These are phyloP conservation scores for Alopecurus myosuroides DNA, from an alignment of 176 grass and related monocot genomes.

Conservation along the genomic window DNA sequence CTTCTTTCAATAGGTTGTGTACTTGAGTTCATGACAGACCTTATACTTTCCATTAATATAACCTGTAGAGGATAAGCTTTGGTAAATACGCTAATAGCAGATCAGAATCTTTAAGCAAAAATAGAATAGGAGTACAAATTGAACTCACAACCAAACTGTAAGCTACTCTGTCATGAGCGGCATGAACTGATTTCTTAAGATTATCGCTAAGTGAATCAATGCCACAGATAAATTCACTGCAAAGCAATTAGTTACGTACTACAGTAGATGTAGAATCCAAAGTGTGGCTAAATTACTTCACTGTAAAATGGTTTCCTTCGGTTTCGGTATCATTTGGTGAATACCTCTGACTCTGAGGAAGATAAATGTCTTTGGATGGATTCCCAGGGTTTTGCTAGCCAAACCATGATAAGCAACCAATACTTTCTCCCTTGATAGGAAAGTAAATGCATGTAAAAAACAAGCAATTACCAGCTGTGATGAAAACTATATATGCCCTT, in stretches of 20 bases:
- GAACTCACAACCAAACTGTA: no score
- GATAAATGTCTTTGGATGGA: no score
- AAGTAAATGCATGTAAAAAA: neutral
- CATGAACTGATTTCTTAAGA: no score
- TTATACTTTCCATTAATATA: slow-evolving; percentile 35
- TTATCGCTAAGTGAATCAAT: no score
- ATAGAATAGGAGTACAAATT: neutral
- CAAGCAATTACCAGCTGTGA: neutral
- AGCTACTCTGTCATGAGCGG: no score
- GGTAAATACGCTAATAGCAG: slow-evolving; percentile 1
- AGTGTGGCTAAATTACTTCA: slow-evolving; percentile 32
- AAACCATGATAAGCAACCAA: no score
- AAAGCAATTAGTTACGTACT: slow-evolving; percentile 1
- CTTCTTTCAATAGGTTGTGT: slow-evolving; percentile 25
- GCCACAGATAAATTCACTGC: no score
- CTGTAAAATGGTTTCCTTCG: slow-evolving; percentile 44
- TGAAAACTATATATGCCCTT: neutral
- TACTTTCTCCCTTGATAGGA: slow-evolving; percentile 46
- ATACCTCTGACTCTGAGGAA: slow-evolving; percentile 42
- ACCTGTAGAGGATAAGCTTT: slow-evolving; percentile 31
- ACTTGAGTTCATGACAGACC: neutral
- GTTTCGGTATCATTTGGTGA: slow-evolving; percentile 37
- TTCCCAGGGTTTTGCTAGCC: no score
- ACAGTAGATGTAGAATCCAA: slow-evolving; percentile 31
- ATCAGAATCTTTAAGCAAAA: neutral